These are phyloP conservation scores for Myxozyma vanderwaltii DNA, from an alignment of 805 yeast genomes.

Conservation along the genomic window DNA sequence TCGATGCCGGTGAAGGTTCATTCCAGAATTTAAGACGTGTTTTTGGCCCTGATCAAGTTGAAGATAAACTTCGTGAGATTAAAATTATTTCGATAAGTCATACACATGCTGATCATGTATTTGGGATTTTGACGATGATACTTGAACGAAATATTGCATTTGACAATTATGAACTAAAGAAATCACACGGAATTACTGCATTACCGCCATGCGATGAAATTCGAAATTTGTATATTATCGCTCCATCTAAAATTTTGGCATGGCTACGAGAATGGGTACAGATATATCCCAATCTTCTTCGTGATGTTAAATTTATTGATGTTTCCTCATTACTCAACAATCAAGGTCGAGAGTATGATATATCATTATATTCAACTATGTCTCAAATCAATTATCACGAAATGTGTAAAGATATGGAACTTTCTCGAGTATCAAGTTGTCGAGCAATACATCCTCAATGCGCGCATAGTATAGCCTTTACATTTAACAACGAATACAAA, in stretches of 20 bases:
- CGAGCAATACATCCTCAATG: constrained; percentile 82
- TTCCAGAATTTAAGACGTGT: constrained; percentile 68
- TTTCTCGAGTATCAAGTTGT: constrained; percentile 57
- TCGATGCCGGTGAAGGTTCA: constrained; percentile 97
- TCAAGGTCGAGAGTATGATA: too few species aligned
- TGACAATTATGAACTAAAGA: constrained; percentile 42
- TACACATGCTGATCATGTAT: constrained; percentile 95
- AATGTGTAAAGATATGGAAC: constrained; percentile 37
- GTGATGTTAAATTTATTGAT: constrained; percentile 14
- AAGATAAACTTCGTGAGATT: constrained; percentile 59
- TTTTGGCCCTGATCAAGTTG: constrained; percentile 52
- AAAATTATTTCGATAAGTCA: constrained; percentile 75
- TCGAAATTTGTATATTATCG: constrained; percentile 56
- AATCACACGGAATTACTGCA: constrained; percentile 39
- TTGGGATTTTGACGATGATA: constrained; percentile 75
- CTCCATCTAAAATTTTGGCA: constrained; percentile 72
- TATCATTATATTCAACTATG: too few species aligned
- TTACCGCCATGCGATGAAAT: constrained; percentile 29
- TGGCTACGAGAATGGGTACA: constrained; percentile 71
- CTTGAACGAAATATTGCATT: constrained; percentile 56
- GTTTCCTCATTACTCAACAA: background rate
- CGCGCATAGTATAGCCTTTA: constrained; percentile 70
- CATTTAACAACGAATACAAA: constrained; percentile 54
- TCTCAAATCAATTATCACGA: too few species aligned
- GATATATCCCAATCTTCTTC: constrained; percentile 41